Evolutionary conservation across 2,329 filamentous ascomycete species (phyloP).

Genomic region (Huntiella savannae): DNA sequence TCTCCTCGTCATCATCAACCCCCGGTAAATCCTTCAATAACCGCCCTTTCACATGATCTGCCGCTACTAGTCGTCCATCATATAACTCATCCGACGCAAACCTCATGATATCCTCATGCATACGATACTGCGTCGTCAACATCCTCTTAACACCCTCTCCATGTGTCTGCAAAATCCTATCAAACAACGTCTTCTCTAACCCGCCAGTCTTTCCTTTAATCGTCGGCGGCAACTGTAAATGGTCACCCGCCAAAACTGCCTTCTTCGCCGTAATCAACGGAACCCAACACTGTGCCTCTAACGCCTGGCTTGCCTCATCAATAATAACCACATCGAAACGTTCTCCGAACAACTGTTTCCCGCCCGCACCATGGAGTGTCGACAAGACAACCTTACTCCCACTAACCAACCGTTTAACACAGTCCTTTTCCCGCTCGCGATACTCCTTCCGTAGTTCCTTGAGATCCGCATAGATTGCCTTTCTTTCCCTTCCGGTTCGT

Average conservation of each 20-base stretch:
- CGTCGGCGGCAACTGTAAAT: slow-evolving; percentile 82
- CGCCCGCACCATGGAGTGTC: slow-evolving; percentile 81
- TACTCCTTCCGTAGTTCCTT: slow-evolving; percentile 77
- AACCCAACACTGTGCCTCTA: slow-evolving; percentile 96
- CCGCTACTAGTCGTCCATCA: slow-evolving; percentile 61
- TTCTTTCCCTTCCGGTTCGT: slow-evolving; percentile 57
- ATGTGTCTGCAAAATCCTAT: slow-evolving; percentile 65
- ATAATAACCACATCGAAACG: slow-evolving; percentile 87
- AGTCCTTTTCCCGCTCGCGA: slow-evolving; percentile 63
- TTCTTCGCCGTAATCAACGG: slow-evolving; percentile 64
- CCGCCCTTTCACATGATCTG: slow-evolving; percentile 55
- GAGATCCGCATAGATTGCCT: slow-evolving; percentile 67
- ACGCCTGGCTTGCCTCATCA: slow-evolving; percentile 85
- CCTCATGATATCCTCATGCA: slow-evolving; percentile 90
- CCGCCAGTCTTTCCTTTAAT: slow-evolving; percentile 41
- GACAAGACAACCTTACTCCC: slow-evolving; percentile 76
- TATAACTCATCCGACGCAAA: slow-evolving; percentile 87
- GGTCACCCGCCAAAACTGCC: slow-evolving; percentile 80
- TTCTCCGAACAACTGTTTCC: slow-evolving; percentile 60
- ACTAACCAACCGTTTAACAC: slow-evolving; percentile 55
- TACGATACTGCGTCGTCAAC: slow-evolving; percentile 93
- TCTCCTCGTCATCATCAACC: slow-evolving; percentile 69
- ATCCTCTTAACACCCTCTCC: slow-evolving; percentile 75
- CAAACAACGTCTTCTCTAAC: slow-evolving; percentile 83
- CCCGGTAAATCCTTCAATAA: slow-evolving; percentile 43